Conservation (phyloP, 2,329 filamentous ascomycete species). For the Cladosporium phlei region DNA sequence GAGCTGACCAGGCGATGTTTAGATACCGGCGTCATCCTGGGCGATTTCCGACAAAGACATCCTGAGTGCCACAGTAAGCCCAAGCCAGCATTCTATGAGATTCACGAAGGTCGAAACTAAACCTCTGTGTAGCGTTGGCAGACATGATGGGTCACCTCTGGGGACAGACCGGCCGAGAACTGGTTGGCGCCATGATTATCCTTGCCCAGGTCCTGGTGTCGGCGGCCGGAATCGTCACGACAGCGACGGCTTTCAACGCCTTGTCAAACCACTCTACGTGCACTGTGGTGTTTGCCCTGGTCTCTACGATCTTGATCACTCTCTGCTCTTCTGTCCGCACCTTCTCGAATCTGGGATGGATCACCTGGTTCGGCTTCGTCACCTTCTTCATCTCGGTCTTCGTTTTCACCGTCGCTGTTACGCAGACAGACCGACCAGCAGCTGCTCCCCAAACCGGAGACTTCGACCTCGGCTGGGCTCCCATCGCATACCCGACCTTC, state of each 20-base stretch:
- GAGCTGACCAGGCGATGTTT: slow-evolving; percentile 12
- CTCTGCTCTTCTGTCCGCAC: slow-evolving; percentile 16
- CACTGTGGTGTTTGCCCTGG: slow-evolving; percentile 48
- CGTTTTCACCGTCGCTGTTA: slow-evolving; percentile 47
- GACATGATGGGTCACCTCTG: slow-evolving; percentile 56
- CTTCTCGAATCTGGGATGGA: slow-evolving; percentile 40
- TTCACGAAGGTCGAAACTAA: neutral
- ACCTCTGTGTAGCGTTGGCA: slow-evolving; percentile 32
- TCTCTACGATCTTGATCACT: slow-evolving; percentile 14
- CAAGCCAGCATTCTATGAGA: neutral
- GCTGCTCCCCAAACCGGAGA: slow-evolving; percentile 55
- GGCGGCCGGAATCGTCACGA: slow-evolving; percentile 53
- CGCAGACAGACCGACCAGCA: slow-evolving; percentile 51
- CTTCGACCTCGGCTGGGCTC: slow-evolving; percentile 39
- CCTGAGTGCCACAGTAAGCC: slow-evolving; percentile 14
- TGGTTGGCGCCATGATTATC: slow-evolving; percentile 52
- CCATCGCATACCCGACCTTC: slow-evolving; percentile 53
- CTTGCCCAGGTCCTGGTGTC: slow-evolving; percentile 52
- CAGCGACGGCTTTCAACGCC: slow-evolving; percentile 55
- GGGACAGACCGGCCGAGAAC: slow-evolving; percentile 46
- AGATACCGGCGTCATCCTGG: slow-evolving; percentile 44
- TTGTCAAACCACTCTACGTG: slow-evolving; percentile 54
- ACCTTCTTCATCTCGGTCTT: slow-evolving; percentile 50
- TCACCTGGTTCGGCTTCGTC: slow-evolving; percentile 56
- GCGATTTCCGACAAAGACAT: slow-evolving; percentile 44